Percentiles rank a stretch among this genome's conserved stretches.
Conservation (phyloP, 2,329 filamentous ascomycete species). For the Tolypocladium tundrense region DNA sequence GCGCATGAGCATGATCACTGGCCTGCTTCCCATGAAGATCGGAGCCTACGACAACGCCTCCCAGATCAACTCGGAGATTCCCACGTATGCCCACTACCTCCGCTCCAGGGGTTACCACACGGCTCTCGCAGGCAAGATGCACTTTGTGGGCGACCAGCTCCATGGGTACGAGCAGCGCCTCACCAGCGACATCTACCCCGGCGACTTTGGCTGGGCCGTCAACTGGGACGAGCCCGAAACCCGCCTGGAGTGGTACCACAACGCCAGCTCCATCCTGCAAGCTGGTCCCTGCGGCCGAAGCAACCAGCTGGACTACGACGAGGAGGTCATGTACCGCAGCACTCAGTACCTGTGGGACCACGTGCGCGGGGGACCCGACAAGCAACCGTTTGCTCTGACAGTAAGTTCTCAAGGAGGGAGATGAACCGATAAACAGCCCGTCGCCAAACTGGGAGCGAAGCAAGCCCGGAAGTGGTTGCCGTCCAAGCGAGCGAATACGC, state of each 20-base stretch:
- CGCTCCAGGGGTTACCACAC: conserved; percentile 81
- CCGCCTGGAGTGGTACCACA: conserved; percentile 91
- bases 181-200: conserved; percentile 93
- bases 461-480: background rate
- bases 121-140: conserved; percentile 89
- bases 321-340: conserved; percentile 89
- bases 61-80: conserved; percentile 71
- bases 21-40: conserved; percentile 84
- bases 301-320: conserved; percentile 93
- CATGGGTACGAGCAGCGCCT: conserved; percentile 88
- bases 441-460: background rate
- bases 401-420: conserved; percentile 19
- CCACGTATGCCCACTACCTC: conserved; percentile 88
- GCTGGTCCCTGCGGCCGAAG: conserved; percentile 81
- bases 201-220: conserved; percentile 88
- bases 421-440: background rate
- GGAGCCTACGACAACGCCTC: conserved; percentile 86
- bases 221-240: conserved; percentile 89
- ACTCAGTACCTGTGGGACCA: conserved; percentile 87
- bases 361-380: conserved; percentile 64
- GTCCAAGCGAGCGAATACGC: background rate
- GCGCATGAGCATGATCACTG: conserved; percentile 89
- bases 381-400: conserved; percentile 77
- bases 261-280: conserved; percentile 86
- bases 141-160: conserved; percentile 89